phyloP scores from a whole-genome alignment of 176 grass and related monocot genomes.

The Leersia perrieri region DNA sequence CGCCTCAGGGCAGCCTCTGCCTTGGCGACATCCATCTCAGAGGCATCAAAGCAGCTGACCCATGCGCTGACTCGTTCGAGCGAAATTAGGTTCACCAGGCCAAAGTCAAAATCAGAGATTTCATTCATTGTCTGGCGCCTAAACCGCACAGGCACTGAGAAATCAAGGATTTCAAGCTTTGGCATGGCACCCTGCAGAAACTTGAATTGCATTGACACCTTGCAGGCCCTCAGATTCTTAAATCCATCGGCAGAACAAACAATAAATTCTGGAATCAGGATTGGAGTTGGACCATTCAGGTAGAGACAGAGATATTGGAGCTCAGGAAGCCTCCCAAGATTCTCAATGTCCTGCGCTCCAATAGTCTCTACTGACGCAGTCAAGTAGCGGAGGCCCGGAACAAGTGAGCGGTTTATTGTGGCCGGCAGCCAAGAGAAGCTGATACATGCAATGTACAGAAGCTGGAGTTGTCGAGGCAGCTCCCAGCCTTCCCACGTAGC shows the following conservation, averaged over 20 bases:
- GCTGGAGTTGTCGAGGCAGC: neutral
- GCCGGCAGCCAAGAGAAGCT: neutral
- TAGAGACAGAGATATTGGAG: no score
- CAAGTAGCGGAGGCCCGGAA: no score
- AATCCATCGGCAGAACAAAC: neutral
- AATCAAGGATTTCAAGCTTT: neutral
- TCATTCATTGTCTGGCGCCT: neutral
- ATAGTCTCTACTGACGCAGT: no score
- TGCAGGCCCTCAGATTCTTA: neutral
- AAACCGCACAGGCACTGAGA: neutral
- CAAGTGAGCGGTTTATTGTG: neutral
- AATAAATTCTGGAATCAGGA: no score
- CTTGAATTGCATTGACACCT: neutral
- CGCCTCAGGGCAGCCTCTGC: no score
- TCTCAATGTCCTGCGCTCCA: no score
- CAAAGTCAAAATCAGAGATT: neutral
- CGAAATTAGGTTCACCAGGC: neutral
- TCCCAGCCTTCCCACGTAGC: neutral
- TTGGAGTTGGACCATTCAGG: no score
- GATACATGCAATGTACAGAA: accelerated
- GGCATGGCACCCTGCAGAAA: constrained; percentile 8
- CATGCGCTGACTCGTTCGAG: accelerated
- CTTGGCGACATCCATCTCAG: no score
- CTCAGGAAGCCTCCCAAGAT: no score
- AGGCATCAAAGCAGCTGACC: no score